Conservation (phyloP, 805 yeast species). For the Maudiozyma barnettii region DNA sequence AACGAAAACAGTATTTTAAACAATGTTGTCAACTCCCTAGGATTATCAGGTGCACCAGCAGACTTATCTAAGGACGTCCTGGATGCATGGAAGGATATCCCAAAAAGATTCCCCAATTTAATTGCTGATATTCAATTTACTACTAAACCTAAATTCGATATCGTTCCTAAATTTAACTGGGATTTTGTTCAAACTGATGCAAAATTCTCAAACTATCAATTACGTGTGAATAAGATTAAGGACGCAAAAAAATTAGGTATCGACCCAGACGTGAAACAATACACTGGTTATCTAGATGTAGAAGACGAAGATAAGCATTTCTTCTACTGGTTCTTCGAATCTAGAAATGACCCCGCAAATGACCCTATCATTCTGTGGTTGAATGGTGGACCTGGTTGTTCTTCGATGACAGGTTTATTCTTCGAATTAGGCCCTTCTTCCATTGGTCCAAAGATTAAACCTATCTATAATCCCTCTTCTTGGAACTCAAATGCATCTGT, state of each 20-base stretch:
- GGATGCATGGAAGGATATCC: slow-evolving; percentile 54
- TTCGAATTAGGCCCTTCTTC: slow-evolving; percentile 90
- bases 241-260: slow-evolving; percentile 64
- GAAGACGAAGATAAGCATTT: slow-evolving; percentile 80
- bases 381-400: slow-evolving; percentile 98
- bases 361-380: slow-evolving; percentile 89
- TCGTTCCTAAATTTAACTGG: slow-evolving; percentile 16
- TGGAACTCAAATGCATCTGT: slow-evolving; percentile 80
- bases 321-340: slow-evolving; percentile 77
- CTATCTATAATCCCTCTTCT: slow-evolving; percentile 56
- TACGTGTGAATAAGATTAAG: slow-evolving; percentile 47
- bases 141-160: slow-evolving; percentile 37
- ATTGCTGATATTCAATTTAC: slow-evolving; percentile 40
- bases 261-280: slow-evolving; percentile 68
- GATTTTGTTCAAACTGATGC: slow-evolving; percentile 27
- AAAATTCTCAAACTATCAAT: slow-evolving; percentile 37
- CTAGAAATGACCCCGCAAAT: slow-evolving; percentile 75
- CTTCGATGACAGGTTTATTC: slow-evolving; percentile 96
- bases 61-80: slow-evolving; percentile 39
- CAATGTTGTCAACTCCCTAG: slow-evolving; percentile 41
- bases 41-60: slow-evolving; percentile 4
- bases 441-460: slow-evolving; percentile 37
- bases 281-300: slow-evolving; percentile 77
- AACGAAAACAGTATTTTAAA: slow-evolving; percentile 29
- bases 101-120: slow-evolving; percentile 49